Evolutionary conservation across 192 early-diverging fungal genomes (phyloP).

Genomic region (Coemansia sp.): DNA sequence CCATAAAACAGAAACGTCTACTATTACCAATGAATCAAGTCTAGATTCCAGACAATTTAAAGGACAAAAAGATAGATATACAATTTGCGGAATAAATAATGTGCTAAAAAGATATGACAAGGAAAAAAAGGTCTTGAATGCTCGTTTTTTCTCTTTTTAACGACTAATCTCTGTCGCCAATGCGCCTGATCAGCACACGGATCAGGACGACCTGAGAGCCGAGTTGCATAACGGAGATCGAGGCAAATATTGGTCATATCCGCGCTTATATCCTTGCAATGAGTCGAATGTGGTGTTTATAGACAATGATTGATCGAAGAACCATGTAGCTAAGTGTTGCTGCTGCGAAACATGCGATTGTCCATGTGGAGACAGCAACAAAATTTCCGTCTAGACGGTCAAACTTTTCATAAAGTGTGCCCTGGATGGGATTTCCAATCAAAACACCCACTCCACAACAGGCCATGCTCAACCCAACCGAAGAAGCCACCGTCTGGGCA

Average conservation of each 20-base stretch:
- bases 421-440: conserved; percentile 19
- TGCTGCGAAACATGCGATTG: conserved; percentile 16
- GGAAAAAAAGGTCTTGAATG: neutral
- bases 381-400: conserved; percentile 4
- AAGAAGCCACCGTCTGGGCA: conserved; percentile 11
- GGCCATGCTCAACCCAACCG: conserved; percentile 25
- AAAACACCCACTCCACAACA: conserved; percentile 23
- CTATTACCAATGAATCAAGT: neutral
- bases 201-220: no score
- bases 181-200: no score
- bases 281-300: neutral
- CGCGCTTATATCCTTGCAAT: neutral
- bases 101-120: neutral
- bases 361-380: conserved; percentile 17
- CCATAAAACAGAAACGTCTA: neutral
- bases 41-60: neutral
- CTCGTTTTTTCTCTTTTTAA: no score
- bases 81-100: no score
- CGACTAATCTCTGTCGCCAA: no score
- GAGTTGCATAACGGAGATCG: neutral
- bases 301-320: conserved; percentile 4
- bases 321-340: conserved; percentile 1
- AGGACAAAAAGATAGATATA: neutral
- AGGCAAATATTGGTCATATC: neutral
- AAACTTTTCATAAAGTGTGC: conserved; percentile 16